These are phyloP conservation scores for Tetraselmis striata DNA, from an alignment of 139 green algal genomes.

Conservation along the genomic window DNA sequence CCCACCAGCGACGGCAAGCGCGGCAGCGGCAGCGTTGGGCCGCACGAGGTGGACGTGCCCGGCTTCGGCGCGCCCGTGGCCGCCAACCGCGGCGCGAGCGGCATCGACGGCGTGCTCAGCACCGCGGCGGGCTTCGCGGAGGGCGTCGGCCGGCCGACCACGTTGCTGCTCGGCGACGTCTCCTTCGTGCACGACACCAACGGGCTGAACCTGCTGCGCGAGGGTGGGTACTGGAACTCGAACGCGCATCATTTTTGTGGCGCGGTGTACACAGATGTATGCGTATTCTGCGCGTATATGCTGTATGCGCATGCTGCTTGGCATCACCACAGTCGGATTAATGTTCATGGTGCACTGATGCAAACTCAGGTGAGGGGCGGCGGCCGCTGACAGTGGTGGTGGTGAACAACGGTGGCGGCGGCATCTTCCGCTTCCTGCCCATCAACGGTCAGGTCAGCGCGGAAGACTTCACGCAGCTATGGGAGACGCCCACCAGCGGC, in stretches of 20 bases:
- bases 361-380: constrained; percentile 41
- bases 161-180: constrained; percentile 90
- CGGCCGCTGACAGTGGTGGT: constrained; percentile 87
- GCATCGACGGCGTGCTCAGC: constrained; percentile 94
- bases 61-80: constrained; percentile 43
- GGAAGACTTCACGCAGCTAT: constrained; percentile 74
- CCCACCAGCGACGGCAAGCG: not conserved
- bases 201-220: constrained; percentile 80
- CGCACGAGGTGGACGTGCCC: constrained; percentile 2
- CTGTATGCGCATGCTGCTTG: too few species aligned
- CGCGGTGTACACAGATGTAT: too few species aligned
- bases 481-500: constrained; percentile 64
- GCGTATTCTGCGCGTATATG: too few species aligned
- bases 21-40: not conserved
- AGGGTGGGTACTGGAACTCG: constrained; percentile 24
- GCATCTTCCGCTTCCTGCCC: constrained; percentile 96
- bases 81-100: constrained; percentile 88
- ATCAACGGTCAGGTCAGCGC: constrained; percentile 60
- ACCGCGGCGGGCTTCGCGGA: constrained; percentile 86
- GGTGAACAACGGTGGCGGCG: constrained; percentile 93
- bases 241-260: too few species aligned
- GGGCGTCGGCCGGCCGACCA: constrained; percentile 65
- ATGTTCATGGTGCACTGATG: too few species aligned
- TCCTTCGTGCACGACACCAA: constrained; percentile 98
- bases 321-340: too few species aligned